A percentile compares a stretch with the other conserved stretches of the same genome.
These are phyloP conservation scores for Ceratocystis eucalypticola DNA, from an alignment of 2,329 filamentous ascomycete species.

Conservation along the genomic window DNA sequence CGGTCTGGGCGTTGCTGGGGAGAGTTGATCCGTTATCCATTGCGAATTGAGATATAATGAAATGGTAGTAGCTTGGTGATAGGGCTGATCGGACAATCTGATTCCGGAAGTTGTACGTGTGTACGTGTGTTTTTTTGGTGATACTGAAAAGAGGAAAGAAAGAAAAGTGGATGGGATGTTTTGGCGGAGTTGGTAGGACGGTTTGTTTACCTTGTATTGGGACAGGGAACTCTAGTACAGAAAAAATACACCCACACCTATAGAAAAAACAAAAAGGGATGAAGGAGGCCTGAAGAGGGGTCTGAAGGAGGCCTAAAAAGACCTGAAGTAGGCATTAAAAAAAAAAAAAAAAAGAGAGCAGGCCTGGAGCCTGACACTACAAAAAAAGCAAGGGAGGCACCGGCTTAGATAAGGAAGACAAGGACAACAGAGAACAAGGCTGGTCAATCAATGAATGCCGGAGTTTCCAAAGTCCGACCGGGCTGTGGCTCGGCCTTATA, in stretches of 20 bases:
- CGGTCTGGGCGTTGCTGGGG: conserved; percentile 32
- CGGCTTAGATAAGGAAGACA: too few relatives aligned
- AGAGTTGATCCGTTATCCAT: conserved; percentile 37
- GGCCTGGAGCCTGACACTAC: neutral
- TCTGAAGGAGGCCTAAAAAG: neutral
- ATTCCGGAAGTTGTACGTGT: neutral
- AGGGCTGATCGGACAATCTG: neutral
- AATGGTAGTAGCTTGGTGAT: neutral
- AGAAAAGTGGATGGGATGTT: conserved; percentile 5
- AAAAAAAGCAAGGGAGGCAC: neutral
- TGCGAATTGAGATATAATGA: conserved; percentile 29
- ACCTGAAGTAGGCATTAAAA: neutral
- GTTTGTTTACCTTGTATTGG: neutral
- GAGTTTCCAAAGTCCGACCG: too few relatives aligned
- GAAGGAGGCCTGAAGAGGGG: neutral
- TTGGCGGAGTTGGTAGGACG: conserved; percentile 4
- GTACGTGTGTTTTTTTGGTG: neutral
- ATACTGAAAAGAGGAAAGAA: neutral
- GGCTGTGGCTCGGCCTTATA: too few relatives aligned
- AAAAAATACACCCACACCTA: neutral
- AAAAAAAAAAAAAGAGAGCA: neutral
- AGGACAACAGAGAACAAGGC: too few relatives aligned
- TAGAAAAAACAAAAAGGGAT: neutral
- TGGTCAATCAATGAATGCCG: too few relatives aligned
- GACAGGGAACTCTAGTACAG: neutral